Evolutionary conservation across 2,329 filamentous ascomycete genomes (phyloP).

Genomic region (Teratosphaeria zuluensis): DNA sequence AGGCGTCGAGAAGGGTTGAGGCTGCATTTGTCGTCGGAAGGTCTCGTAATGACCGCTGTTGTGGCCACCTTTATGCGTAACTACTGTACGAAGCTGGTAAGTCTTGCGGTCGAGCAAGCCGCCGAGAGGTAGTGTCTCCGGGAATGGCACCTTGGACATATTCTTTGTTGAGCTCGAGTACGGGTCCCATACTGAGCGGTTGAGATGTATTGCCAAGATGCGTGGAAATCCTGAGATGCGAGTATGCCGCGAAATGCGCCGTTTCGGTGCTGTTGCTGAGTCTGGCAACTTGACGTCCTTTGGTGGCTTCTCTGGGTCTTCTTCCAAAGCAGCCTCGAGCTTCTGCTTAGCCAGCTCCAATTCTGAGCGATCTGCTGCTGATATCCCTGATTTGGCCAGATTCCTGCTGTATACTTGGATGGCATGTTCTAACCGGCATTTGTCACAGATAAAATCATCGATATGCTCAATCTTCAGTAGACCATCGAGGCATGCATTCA

Average conservation of each 20-base stretch:
- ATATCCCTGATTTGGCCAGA: slow-evolving; percentile 41
- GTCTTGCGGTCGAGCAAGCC: slow-evolving; percentile 65
- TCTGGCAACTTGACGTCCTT: slow-evolving; percentile 67
- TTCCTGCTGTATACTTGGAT: slow-evolving; percentile 54
- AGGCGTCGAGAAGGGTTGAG: slow-evolving; percentile 71
- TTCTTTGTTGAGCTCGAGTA: slow-evolving; percentile 74
- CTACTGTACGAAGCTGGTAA: slow-evolving; percentile 77
- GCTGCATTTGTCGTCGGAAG: slow-evolving; percentile 75
- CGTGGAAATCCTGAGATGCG: slow-evolving; percentile 82
- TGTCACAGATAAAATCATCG: slow-evolving; percentile 93
- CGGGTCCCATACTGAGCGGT: slow-evolving; percentile 80
- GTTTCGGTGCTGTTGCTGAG: slow-evolving; percentile 62
- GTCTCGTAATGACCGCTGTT: slow-evolving; percentile 96
- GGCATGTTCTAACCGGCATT: slow-evolving; percentile 78
- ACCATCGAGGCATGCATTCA: slow-evolving; percentile 84
- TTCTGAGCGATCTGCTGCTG: slow-evolving; percentile 32
- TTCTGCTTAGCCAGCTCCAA: slow-evolving; percentile 52
- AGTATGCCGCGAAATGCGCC: slow-evolving; percentile 78
- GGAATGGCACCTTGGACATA: slow-evolving; percentile 84
- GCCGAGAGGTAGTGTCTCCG: slow-evolving; percentile 74
- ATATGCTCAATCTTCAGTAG: slow-evolving; percentile 94
- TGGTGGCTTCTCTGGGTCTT: slow-evolving; percentile 69
- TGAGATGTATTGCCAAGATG: slow-evolving; percentile 83
- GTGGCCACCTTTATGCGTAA: slow-evolving; percentile 92
- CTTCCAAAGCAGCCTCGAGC: slow-evolving; percentile 61